Conservation (phyloP, 2,329 filamentous ascomycete species). For the Fusarium camptoceras region DNA sequence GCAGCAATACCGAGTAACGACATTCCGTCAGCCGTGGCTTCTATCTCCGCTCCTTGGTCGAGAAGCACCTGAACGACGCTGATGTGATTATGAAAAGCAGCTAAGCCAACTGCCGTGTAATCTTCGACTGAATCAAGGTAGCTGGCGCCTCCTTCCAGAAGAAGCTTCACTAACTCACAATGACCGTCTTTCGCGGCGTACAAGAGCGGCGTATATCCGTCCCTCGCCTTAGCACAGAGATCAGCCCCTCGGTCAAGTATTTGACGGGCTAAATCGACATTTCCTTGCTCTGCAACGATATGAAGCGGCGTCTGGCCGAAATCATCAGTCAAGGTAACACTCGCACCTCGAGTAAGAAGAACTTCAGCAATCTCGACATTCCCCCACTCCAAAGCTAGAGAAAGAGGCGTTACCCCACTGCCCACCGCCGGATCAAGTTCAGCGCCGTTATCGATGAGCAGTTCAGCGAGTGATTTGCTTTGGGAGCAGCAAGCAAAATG, state of each 20-base stretch:
- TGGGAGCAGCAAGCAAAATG: fast-evolving
- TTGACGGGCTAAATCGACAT: fast-evolving
- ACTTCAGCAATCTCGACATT: not conserved
- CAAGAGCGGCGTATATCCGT: fast-evolving
- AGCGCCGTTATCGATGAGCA: not conserved
- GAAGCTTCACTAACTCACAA: fast-evolving
- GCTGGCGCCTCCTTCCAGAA: not conserved
- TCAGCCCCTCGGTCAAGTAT: fast-evolving
- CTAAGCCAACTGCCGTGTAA: not conserved
- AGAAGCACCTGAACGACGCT: not conserved
- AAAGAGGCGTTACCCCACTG: not conserved
- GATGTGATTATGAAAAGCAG: not conserved
- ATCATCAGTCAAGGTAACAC: not conserved
- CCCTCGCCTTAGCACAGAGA: fast-evolving
- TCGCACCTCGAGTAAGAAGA: not conserved
- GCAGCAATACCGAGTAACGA: not conserved
- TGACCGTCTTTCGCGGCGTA: fast-evolving
- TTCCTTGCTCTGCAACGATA: fast-evolving
- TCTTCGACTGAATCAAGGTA: not conserved
- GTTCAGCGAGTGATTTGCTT: fast-evolving
- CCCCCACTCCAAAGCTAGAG: not conserved
- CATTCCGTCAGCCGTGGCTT: not conserved
- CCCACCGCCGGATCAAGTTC: not conserved
- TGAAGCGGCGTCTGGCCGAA: not conserved
- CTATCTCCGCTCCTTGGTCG: not conserved